These are phyloP conservation scores for Ceratocystis alfenasii DNA, from an alignment of 2,329 filamentous ascomycete genomes.

Conservation along the genomic window DNA sequence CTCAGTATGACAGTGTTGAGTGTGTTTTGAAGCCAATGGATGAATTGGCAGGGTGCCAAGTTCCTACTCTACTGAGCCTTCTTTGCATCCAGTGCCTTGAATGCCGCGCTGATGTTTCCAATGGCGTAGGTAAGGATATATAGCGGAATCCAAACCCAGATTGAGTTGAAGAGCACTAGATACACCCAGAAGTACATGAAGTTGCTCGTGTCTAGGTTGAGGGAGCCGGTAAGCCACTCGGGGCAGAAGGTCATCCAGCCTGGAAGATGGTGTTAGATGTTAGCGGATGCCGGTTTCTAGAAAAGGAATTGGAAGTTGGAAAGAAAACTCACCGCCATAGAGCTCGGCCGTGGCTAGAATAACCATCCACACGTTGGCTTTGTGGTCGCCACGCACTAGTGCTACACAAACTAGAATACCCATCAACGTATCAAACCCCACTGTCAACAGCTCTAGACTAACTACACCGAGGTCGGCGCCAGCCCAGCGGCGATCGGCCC, in stretches of 20 bases:
- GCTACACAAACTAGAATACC: constrained; percentile 49
- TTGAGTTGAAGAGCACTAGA: constrained; percentile 55
- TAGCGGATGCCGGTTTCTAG: not conserved
- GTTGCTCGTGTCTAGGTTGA: constrained; percentile 52
- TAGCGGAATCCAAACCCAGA: constrained; percentile 53
- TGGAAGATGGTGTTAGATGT: constrained; percentile 25
- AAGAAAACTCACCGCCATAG: constrained; percentile 43
- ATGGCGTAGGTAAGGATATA: constrained; percentile 47
- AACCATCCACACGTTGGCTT: constrained; percentile 50
- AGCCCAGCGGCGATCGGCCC: constrained; percentile 52
- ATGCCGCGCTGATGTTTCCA: constrained; percentile 44
- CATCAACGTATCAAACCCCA: constrained; percentile 49
- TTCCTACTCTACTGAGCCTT: constrained; percentile 12
- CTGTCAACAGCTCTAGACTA: constrained; percentile 53
- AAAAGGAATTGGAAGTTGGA: not conserved
- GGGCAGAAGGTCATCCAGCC: constrained; percentile 62
- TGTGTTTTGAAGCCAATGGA: constrained; percentile 25
- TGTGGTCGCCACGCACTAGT: constrained; percentile 43
- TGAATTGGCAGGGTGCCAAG: not conserved
- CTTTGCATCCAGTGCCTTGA: constrained; percentile 31
- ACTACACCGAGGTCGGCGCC: constrained; percentile 52
- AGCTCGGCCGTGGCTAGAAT: constrained; percentile 54
- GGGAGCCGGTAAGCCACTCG: constrained; percentile 52
- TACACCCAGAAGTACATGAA: constrained; percentile 59
- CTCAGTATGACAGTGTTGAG: not conserved